A percentile compares a stretch with the other conserved stretches of the same genome.
phyloP scores from a whole-genome alignment of 352 stramenopile species.

The Globisporangium alternatum region DNA sequence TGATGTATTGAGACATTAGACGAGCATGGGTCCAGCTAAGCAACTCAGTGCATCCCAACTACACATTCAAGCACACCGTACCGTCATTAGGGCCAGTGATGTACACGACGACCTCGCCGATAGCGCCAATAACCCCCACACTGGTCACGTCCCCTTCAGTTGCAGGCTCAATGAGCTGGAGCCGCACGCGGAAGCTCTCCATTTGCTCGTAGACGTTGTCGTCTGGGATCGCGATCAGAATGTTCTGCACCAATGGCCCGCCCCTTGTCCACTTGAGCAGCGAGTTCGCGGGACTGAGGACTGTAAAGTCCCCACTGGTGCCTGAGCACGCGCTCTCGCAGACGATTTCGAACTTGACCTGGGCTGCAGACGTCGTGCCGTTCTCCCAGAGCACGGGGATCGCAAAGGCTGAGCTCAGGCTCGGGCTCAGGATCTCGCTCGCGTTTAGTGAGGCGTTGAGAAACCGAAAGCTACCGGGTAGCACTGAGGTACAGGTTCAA shows the following conservation, averaged over 20 bases:
- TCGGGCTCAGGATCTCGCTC: constrained; percentile 24
- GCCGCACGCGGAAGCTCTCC: constrained; percentile 47
- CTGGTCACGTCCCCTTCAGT: constrained; percentile 15
- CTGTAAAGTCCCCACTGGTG: constrained; percentile 31
- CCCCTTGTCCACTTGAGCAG: constrained; percentile 46
- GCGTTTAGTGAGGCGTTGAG: constrained; percentile 29
- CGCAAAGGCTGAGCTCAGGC: constrained; percentile 13
- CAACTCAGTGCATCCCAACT: neutral
- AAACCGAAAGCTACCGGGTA: constrained; percentile 51
- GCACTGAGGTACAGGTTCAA: constrained; percentile 27
- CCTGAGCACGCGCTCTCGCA: constrained; percentile 41
- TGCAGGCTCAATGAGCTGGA: constrained; percentile 29
- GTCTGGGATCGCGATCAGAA: constrained; percentile 37
- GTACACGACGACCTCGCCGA: constrained; percentile 41
- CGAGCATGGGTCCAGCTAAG: neutral
- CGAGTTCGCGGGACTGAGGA: constrained; percentile 28
- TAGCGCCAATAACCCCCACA: constrained; percentile 35
- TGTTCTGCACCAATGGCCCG: constrained; percentile 34
- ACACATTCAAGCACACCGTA: neutral
- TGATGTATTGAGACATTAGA: neutral
- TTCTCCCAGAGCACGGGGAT: constrained; percentile 59
- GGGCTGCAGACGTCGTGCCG: constrained; percentile 45
- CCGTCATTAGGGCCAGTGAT: constrained; percentile 63
- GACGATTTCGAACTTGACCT: constrained; percentile 39
- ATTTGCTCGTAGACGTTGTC: constrained; percentile 50